phyloP scores from a whole-genome alignment of 1,139 yeast species.

The Hansenula lynferdii region DNA sequence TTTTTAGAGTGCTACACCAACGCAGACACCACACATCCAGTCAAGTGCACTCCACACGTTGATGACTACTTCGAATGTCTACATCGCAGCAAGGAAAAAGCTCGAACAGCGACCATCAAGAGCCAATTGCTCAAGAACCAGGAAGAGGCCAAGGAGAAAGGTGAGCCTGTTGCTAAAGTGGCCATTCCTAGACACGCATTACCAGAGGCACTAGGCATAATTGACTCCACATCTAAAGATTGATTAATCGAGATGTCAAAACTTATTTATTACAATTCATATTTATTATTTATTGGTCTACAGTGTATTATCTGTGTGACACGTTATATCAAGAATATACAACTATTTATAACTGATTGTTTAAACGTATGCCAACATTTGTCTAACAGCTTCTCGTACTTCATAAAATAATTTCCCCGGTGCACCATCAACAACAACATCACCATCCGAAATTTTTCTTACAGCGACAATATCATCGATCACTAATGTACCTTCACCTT shows the following conservation, averaged over 20 bases:
- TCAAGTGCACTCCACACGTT: constrained; percentile 33
- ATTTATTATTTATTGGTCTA: background rate
- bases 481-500: constrained; percentile 89
- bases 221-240: background rate
- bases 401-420: constrained; percentile 73
- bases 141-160: constrained; percentile 8
- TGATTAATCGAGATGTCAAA: background rate
- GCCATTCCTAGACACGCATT: constrained; percentile 8
- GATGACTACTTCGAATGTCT: constrained; percentile 46
- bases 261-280: background rate
- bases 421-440: constrained; percentile 78
- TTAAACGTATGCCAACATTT: constrained; percentile 72
- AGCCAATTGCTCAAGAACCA: constrained; percentile 23
- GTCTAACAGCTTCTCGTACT: constrained; percentile 71
- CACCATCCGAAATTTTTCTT: constrained; percentile 76
- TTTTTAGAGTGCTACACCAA: constrained; percentile 42
- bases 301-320: too few relatives aligned
- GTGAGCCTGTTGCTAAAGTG: constrained; percentile 6
- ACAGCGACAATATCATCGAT: constrained; percentile 76
- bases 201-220: background rate
- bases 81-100: constrained; percentile 40
- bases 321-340: too few relatives aligned
- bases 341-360: too few relatives aligned
- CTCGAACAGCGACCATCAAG: constrained; percentile 20
- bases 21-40: constrained; percentile 29